Conservation (phyloP, 257 asterid genomes). For the Solanum dulcamara region DNA sequence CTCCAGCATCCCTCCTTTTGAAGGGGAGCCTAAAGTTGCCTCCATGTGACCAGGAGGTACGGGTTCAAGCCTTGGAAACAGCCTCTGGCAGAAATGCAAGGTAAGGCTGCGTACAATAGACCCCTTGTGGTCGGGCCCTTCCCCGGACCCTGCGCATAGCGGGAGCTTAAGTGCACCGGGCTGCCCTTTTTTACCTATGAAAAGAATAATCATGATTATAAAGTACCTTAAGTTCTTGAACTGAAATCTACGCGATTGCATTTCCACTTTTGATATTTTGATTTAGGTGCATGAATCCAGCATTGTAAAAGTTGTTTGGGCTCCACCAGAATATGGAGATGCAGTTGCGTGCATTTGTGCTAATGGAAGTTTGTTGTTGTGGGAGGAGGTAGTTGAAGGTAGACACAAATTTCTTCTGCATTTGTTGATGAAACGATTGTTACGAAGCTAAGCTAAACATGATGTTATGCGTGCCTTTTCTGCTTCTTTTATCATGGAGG, state of each 20-base stretch:
- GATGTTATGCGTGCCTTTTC: not conserved
- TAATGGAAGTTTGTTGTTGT: constrained; percentile 60
- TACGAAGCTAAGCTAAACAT: not conserved
- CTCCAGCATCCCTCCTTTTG: too few species aligned
- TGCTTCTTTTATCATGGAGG: not conserved
- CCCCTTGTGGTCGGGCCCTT: too few species aligned
- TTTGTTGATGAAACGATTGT: not conserved
- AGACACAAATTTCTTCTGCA: not conserved
- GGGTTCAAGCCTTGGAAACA: too few species aligned
- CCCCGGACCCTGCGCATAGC: too few species aligned
- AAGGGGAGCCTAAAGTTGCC: too few species aligned
- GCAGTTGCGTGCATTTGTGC: constrained; percentile 62
- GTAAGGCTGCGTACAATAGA: too few species aligned
- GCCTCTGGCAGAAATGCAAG: too few species aligned
- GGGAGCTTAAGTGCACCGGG: too few species aligned
- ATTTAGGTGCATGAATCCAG: constrained; percentile 47
- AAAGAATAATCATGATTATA: not conserved
- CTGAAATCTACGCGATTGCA: not conserved
- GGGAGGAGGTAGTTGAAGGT: constrained; percentile 82
- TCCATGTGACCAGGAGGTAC: too few species aligned
- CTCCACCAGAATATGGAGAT: constrained; percentile 81
- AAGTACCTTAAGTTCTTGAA: not conserved
- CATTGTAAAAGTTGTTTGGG: constrained; percentile 66
- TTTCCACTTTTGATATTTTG: not conserved
- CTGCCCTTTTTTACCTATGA: too few species aligned